Evolutionary conservation across 2,329 filamentous ascomycete genomes (phyloP), one percentile per base, ranked within the genome.

Genomic region (Colletotrichum abscissum): DNA sequence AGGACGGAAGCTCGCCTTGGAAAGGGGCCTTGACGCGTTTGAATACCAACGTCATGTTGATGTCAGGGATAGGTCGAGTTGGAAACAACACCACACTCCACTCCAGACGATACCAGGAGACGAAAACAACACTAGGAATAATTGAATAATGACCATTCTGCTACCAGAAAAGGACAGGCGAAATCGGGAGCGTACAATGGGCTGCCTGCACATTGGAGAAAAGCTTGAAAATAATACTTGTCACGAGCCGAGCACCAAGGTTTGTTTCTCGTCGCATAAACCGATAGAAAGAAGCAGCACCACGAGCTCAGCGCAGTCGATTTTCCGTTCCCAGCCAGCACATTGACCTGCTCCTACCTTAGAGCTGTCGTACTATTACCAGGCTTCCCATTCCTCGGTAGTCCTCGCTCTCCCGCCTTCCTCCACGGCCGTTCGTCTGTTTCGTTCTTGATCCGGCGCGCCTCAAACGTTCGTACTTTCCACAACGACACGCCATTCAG

Each of bases 51-150:
- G 38, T 30, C 33, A 63, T 54, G 49, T 72, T 38, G 38, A 49
- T 46, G 63, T 28, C 64, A 72, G 69, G 69, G 69, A 72, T 72
- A 59, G 30, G 66, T 72, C 54, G 19, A n/a, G 26, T 72, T 63
- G 22, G 24, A 59, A 49, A 46, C 55, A 42, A 42, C 56, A 62
- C 14, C 22, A 60, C 30, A 55, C 63, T 67, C 56, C 56, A 62
- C 68, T 49, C 24, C 22, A 24, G n/a, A 46, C 55, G 33, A 33
- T 65, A 59, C 11, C 8, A 33, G 12, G n/a, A 38, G 11, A 62
- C n/a, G 24, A 28, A n/a, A 60, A 46, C 7, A 22, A 30, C 30
- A 26, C 6, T 19, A n/a, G 12, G 55, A 19, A 59, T 2, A 12
- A 8, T n/a, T 16, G 52, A 6, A 46, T n/a, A 14, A 46, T 24